phyloP scores from a whole-genome alignment of 2,329 filamentous ascomycete genomes.

The Rugonectria rugulosa region DNA sequence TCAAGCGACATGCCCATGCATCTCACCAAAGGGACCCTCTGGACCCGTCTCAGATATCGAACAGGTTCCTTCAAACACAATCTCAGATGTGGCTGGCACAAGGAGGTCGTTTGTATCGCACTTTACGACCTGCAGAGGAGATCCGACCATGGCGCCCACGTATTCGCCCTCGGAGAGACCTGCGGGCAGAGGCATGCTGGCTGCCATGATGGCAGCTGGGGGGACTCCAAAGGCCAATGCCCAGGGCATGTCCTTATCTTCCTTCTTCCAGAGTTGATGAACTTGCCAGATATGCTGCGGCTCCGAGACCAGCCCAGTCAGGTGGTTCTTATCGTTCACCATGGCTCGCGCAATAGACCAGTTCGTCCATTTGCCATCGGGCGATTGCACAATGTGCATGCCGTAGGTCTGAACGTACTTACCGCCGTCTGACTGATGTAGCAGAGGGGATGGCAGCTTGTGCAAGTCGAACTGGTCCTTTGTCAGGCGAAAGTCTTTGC shows the following conservation, averaged over 20 bases:
- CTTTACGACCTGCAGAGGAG: conserved; percentile 56
- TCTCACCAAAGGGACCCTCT: conserved; percentile 60
- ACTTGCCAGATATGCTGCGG: conserved; percentile 58
- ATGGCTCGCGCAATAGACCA: conserved; percentile 57
- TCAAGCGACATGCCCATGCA: conserved; percentile 38
- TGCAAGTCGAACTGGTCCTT: conserved; percentile 41
- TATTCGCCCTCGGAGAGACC: conserved; percentile 57
- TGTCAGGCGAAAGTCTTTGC: conserved; percentile 27
- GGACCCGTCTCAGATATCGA: conserved; percentile 51
- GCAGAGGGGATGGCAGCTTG: conserved; percentile 49
- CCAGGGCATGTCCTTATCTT: conserved; percentile 56
- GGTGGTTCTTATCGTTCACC: conserved; percentile 53
- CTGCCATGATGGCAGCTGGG: conserved; percentile 58
- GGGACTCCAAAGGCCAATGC: conserved; percentile 58
- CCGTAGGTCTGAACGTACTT: conserved; percentile 61
- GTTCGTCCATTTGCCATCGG: conserved; percentile 57
- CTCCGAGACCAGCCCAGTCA: conserved; percentile 51
- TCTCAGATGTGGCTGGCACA: conserved; percentile 59
- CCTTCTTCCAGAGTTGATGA: conserved; percentile 53
- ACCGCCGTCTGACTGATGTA: conserved; percentile 56
- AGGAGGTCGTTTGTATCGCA: conserved; percentile 58
- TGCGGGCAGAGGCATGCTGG: conserved; percentile 57
- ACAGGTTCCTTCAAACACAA: conserved; percentile 58
- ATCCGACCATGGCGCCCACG: conserved; percentile 54
- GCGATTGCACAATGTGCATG: conserved; percentile 56